A percentile compares a stretch with the other conserved stretches of the same genome.
Evolutionary conservation across 305 asterid species (phyloP).

Genomic region (Fraxinus ornus): DNA sequence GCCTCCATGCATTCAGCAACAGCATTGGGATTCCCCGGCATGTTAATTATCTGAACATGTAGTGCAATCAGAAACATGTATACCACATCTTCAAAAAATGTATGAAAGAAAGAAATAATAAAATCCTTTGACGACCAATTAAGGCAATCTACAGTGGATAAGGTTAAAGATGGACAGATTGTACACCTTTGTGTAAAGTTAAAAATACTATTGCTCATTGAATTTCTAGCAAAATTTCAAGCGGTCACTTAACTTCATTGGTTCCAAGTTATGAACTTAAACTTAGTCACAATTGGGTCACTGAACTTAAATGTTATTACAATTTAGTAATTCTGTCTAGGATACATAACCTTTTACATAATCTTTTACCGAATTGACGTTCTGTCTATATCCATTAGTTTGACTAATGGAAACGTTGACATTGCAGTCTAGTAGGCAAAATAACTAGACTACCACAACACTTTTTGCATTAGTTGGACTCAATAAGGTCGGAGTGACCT

Average conservation of each 20-base stretch:
- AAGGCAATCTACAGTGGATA: not conserved
- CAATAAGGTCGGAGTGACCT: not conserved
- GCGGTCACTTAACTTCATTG: not conserved
- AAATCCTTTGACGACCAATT: not conserved
- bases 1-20: slow-evolving; percentile 93
- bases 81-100: not conserved
- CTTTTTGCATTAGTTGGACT: not conserved
- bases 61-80: not conserved
- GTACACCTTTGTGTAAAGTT: not conserved
- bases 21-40: slow-evolving; percentile 98
- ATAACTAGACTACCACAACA: not conserved
- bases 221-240: not conserved
- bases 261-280: not conserved
- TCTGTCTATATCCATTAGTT: not conserved
- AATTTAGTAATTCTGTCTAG: not conserved
- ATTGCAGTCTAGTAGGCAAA: not conserved
- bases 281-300: not conserved
- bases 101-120: not conserved
- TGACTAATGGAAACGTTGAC: not conserved
- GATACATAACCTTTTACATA: too few species aligned
- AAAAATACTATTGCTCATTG: not conserved
- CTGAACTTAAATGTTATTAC: not conserved
- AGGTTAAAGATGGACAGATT: not conserved
- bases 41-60: slow-evolving; percentile 69
- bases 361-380: too few species aligned